Base-by-base conservation (phyloP, 2,329 filamentous ascomycete species). In the Cladophialophora immunda region DNA sequence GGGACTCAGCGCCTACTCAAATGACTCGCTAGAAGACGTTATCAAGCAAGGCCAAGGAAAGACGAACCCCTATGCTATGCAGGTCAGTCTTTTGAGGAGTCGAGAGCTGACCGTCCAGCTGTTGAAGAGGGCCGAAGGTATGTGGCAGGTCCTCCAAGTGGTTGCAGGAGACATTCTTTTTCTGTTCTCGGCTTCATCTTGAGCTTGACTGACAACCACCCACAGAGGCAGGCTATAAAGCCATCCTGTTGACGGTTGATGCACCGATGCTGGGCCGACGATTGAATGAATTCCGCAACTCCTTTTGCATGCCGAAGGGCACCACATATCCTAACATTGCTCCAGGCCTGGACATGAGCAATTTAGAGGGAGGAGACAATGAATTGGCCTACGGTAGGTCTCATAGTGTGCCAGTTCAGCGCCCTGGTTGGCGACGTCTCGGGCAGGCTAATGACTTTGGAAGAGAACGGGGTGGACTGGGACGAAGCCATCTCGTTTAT, bases 201-300 rank as follows among this genome's bases (percentile, higher is more conserved):
- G 0, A 9, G 17, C 29, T 4, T n/a, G 2, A 54, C 3, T 25
- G 4, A 22, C 34, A 41, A 8, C 22, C 22, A n/a, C 8, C 29
- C 15, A 38, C 55, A 81, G 78, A 76, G 61, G 78, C 81, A 0
- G 84, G 85, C 7, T 87, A 84, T 73, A 84, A 83, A 67, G 85
- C 85, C 0, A 75, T 87, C 3, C 80, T 88, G 34, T 73, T 89
- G 1, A 84, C 85, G 0, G 84, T 86, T 0, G 86, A 88, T 68
- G 81, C 81, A 0, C 85, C 86, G 0, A 80, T 85, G 0, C 77
- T 87, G 0, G 86, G 86, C 0, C 79, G 81, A 27, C 78, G 86
- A 0, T 77, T 86, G 36, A 84, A 86, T 52, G 85, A 88, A 70
- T 82, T 82, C 68, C 80, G 84, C 2, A 86, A 86, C 65, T 77